Base-by-base conservation (phyloP, 306 rosid species). In the Spatholobus suberectus region DNA sequence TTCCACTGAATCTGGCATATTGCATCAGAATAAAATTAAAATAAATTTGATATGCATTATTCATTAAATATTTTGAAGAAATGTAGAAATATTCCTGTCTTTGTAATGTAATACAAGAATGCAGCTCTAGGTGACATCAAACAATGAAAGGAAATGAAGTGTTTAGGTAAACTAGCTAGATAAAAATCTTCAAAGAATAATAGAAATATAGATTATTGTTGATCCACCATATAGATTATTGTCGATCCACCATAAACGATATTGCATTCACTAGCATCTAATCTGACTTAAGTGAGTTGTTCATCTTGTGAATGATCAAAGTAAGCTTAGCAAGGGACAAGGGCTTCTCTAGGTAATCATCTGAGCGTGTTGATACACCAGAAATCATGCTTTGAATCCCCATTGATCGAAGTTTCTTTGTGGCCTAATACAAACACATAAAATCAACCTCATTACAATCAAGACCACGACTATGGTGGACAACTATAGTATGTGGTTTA, bases 311-410 rank as follows among this genome's bases (percentile, higher is more conserved):
- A 52, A 93, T 86, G 65, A 91, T 88, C 1, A 93, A 81, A 26
- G 62, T 38, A 14, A 93, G 90, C 81, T 89, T 88, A 49, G 71
- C 32, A 47, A 52, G 4, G 40, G 84, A 89, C 63, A 93, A 85
- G 14, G 94, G 96, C 83, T 93, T 93, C 82, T 89, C 86, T 18
- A 89, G 87, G 63, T 81, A 90, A 15, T 85, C 85, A 86, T 93
- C 94, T 1, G 81, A 61, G 4, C 85, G 49, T 9, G 93, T 62
- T 17, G 97, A 91, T 8, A 93, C 87, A 34, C 96, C 97, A 2
- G 83, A 91, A 49, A 93, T 93, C 4, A 23, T 84, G 80, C 94
- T 87, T 40, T n/a, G 44, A 5, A 93, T 81, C 1, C 94, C 94
- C 96, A 91, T 93, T 43, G 69, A 85, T 0, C 98, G 84, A 67